These are phyloP conservation scores for Coccomyxa subellipsoidea DNA, from an alignment of 163 green algal species.

Conservation along the genomic window DNA sequence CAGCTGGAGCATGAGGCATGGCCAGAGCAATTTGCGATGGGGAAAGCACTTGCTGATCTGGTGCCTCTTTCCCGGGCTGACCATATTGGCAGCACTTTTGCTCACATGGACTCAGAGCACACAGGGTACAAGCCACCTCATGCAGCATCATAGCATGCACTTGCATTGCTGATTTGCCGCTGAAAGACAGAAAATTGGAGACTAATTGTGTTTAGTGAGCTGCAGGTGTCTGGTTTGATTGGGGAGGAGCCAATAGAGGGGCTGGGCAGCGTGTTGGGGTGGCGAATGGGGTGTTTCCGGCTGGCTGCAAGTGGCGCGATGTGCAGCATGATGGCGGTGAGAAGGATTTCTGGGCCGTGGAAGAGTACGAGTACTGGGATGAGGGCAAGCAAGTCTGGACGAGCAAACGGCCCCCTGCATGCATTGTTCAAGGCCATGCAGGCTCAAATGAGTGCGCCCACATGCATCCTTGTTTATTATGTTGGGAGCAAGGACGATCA, in stretches of 20 bases:
- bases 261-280: neutral
- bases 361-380: constrained; percentile 77
- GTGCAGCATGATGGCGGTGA: constrained; percentile 26
- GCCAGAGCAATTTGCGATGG: neutral
- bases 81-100: neutral
- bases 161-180: too few relatives aligned
- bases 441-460: neutral
- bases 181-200: neutral
- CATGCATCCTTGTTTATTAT: too few relatives aligned
- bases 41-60: neutral
- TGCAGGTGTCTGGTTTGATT: neutral
- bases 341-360: constrained; percentile 37
- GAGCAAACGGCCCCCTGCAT: constrained; percentile 47
- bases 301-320: constrained; percentile 73
- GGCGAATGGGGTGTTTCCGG: constrained; percentile 58
- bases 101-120: too few relatives aligned
- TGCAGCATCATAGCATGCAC: too few relatives aligned
- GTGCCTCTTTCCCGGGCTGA: neutral
- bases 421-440: constrained; percentile 34
- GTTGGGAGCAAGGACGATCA: too few relatives aligned
- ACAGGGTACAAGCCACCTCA: too few relatives aligned
- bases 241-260: neutral
- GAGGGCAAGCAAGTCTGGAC: constrained; percentile 35
- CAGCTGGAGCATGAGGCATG: neutral
- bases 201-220: neutral